phyloP scores from a whole-genome alignment of 176 grass and related monocot genomes.

The Poa pratensis region DNA sequence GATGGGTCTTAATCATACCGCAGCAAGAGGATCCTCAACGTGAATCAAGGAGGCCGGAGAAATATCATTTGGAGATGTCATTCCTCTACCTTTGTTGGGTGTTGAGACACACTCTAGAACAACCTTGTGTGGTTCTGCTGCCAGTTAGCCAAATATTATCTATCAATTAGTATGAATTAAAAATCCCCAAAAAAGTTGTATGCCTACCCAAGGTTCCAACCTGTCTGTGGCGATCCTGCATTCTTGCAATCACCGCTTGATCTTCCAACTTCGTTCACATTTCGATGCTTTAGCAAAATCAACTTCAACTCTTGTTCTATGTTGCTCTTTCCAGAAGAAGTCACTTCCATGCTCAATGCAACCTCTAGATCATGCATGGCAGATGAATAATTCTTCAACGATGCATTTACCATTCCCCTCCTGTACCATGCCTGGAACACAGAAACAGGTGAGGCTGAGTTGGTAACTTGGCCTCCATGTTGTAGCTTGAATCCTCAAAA shows the following conservation, averaged over 20 bases:
- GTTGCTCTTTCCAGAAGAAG: constrained; percentile 67
- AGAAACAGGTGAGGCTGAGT: constrained; percentile 36
- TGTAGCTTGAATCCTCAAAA: constrained; percentile 29
- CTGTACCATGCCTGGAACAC: constrained; percentile 84
- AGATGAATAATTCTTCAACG: constrained; percentile 64
- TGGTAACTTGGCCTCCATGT: background rate
- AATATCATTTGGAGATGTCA: constrained; percentile 69
- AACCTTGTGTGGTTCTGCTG: constrained; percentile 50
- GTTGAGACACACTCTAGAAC: constrained; percentile 65
- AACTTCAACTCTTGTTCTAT: constrained; percentile 73
- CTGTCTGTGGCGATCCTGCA: constrained; percentile 37
- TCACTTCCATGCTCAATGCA: constrained; percentile 68
- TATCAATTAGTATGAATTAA: constrained; percentile 9
- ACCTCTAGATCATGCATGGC: constrained; percentile 76
- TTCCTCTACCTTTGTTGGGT: constrained; percentile 78
- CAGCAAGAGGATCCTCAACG: constrained; percentile 79
- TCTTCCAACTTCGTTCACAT: constrained; percentile 38
- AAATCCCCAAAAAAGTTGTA: constrained; percentile 19
- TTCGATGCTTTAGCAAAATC: constrained; percentile 41
- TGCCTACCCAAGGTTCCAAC: constrained; percentile 39
- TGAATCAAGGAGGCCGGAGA: constrained; percentile 77
- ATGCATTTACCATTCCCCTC: constrained; percentile 82
- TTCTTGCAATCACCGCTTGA: constrained; percentile 29
- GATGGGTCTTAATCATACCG: constrained; percentile 49
- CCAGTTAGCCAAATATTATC: constrained; percentile 48